Evolutionary conservation across 768 basidiomycete species (phyloP).

Genomic region (Amanita exitialis): DNA sequence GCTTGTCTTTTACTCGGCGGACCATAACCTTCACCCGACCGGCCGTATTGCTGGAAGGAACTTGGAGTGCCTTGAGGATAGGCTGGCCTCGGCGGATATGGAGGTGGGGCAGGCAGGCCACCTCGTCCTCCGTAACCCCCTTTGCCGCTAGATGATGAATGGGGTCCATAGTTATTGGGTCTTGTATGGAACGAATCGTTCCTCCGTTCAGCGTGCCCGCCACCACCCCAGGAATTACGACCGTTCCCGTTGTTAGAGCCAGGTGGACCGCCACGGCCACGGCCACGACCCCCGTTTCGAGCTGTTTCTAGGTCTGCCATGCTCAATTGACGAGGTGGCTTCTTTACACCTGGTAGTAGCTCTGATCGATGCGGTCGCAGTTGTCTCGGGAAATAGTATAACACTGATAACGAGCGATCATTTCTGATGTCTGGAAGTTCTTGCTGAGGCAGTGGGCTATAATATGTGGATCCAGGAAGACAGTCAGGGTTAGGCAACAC

Average conservation of each 20-base stretch:
- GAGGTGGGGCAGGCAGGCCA: constrained; percentile 22
- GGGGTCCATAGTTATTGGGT: constrained; percentile 24
- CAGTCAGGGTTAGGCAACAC: constrained; percentile 80
- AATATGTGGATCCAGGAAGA: constrained; percentile 87
- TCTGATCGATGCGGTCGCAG: constrained; percentile 76
- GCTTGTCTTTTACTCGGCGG: background rate
- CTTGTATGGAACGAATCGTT: constrained; percentile 41
- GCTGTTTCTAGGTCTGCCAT: constrained; percentile 63
- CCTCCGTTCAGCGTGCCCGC: constrained; percentile 24
- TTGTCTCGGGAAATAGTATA: constrained; percentile 88
- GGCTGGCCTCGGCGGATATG: constrained; percentile 21
- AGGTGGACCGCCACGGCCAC: constrained; percentile 34
- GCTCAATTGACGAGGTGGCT: constrained; percentile 49
- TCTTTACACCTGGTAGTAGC: constrained; percentile 64
- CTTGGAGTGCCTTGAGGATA: constrained; percentile 18
- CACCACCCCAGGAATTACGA: constrained; percentile 14
- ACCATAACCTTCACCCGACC: constrained; percentile 11
- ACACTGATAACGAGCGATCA: constrained; percentile 79
- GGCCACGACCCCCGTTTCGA: constrained; percentile 40
- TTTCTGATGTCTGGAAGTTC: constrained; percentile 73
- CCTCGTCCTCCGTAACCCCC: constrained; percentile 18
- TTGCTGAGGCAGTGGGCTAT: constrained; percentile 53
- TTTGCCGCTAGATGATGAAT: constrained; percentile 14
- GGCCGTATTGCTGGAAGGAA: constrained; percentile 21
- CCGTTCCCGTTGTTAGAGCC: constrained; percentile 2